Conservation (phyloP, 768 basidiomycete species). For the Rubroboletus satanas region DNA sequence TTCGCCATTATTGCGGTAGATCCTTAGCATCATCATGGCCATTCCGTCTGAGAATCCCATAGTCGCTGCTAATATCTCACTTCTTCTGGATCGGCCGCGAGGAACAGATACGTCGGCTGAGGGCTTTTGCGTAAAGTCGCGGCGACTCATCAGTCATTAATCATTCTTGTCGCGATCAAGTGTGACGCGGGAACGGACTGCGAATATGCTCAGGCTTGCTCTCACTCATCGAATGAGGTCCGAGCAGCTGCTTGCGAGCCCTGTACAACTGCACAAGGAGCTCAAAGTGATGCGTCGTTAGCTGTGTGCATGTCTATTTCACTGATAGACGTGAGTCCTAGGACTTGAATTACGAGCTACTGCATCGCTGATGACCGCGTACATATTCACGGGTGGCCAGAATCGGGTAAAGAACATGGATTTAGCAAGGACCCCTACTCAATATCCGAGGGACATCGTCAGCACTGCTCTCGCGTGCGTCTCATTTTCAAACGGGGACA, state of each 20-base stretch:
- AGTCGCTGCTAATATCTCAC: slow-evolving; percentile 39
- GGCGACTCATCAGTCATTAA: slow-evolving; percentile 38
- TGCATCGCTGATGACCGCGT: slow-evolving; percentile 15
- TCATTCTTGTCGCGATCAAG: slow-evolving; percentile 37
- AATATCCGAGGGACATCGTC: slow-evolving; percentile 42
- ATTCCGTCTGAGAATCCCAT: slow-evolving; percentile 43
- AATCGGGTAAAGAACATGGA: slow-evolving; percentile 38
- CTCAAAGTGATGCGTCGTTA: slow-evolving; percentile 28
- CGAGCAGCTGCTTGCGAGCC: slow-evolving; percentile 32
- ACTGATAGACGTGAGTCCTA: slow-evolving; percentile 36
- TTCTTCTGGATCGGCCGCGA: slow-evolving; percentile 38
- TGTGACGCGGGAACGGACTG: slow-evolving; percentile 16
- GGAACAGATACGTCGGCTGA: slow-evolving; percentile 37
- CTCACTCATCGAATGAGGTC: slow-evolving; percentile 33
- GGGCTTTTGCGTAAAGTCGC: slow-evolving; percentile 36
- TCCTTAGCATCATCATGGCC: slow-evolving; percentile 46
- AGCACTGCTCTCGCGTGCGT: slow-evolving; percentile 32
- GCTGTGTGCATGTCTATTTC: slow-evolving; percentile 29
- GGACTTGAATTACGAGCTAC: slow-evolving; percentile 4
- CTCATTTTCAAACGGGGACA: slow-evolving; percentile 22
- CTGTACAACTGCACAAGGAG: slow-evolving; percentile 31
- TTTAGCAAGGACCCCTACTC: slow-evolving; percentile 36
- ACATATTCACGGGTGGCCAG: slow-evolving; percentile 43
- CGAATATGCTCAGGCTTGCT: slow-evolving; percentile 35
- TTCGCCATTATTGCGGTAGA: slow-evolving; percentile 43